These are phyloP conservation scores for Apiospora malaysiana DNA, from an alignment of 2,329 filamentous ascomycete genomes.

Conservation along the genomic window DNA sequence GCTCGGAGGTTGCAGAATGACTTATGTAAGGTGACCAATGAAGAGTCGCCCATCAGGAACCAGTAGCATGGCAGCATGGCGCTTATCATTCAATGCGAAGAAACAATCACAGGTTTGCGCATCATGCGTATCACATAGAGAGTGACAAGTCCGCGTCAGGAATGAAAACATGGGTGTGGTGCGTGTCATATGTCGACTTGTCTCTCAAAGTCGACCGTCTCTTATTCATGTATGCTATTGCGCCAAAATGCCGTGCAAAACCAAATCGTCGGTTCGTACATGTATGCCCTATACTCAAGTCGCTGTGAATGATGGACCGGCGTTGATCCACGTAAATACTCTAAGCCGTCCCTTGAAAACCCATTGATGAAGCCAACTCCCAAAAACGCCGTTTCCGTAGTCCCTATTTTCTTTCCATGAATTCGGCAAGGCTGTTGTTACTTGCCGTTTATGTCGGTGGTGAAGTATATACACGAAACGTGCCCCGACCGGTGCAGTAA, in stretches of 20 bases:
- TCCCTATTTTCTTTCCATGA: neutral
- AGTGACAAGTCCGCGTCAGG: neutral
- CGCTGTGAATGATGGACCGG: constrained; percentile 10
- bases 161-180: neutral
- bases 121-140: neutral
- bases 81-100: neutral
- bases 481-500: constrained; percentile 3
- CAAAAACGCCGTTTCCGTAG: constrained; percentile 3
- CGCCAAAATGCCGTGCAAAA: constrained; percentile 3
- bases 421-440: constrained; percentile 3
- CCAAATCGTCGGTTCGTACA: constrained; percentile 8
- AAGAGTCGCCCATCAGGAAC: neutral
- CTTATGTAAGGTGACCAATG: constrained; percentile 5
- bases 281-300: constrained; percentile 6
- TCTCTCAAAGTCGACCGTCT: constrained; percentile 16
- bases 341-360: neutral
- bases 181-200: neutral
- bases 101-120: neutral
- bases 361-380: constrained; percentile 3
- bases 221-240: constrained; percentile 6
- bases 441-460: constrained; percentile 3
- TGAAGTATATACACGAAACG: constrained; percentile 18
- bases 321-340: constrained; percentile 8
- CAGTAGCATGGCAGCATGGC: neutral
- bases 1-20: neutral